Evolutionary conservation across 2,329 filamentous ascomycete genomes (phyloP), one percentile per base, ranked within the genome.

Genomic region (Aquanectria penicillioides): DNA sequence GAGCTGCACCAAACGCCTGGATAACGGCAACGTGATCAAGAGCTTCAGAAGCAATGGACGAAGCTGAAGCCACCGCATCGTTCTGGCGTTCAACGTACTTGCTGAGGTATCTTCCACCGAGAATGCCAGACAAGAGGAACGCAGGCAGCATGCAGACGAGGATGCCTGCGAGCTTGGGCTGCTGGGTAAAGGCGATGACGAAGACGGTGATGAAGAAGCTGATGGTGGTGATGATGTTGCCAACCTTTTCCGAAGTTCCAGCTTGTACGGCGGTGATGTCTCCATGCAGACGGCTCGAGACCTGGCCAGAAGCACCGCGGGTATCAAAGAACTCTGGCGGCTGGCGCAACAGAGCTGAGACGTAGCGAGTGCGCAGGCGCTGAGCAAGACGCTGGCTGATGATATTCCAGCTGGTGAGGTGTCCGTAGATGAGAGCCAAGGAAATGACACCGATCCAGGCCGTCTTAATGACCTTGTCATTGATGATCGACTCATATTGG

Each of bases 221-320:
- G 9, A 86, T 70, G 44, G 82, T 86, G 25, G 83, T 81, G 3
- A 91, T 79, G 62, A 84, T 82, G 28, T 90, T 83, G 47, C 88
- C 88, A 15, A 89, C 88, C 71, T 91, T 92, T 72, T 91, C 89
- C 1, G 85, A 87, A 0, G 88, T 90, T n/a, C 89, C 89, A 0
- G 83, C 82, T 65, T 89, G 88, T 38, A 91, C 85, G 1, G 85
- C 83, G 49, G 87, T 83, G 34, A 91, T 87, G 65, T 91, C 88
- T 56, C 81, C 82, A 68, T 87, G 86, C 31, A 92, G 81, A 11
- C 88, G 80, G n/a, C 85, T 84, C 1, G 85, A 82, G 11, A 90
- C 83, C 70, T 90, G 85, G 10, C 87, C 88, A 0, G 86, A 66
- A 8, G 61, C 80, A 36, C 84, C 82, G 2, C 87, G 78, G 6